Evolutionary conservation across 768 basidiomycete species (phyloP).

Genomic region (Auricularia cornea): DNA sequence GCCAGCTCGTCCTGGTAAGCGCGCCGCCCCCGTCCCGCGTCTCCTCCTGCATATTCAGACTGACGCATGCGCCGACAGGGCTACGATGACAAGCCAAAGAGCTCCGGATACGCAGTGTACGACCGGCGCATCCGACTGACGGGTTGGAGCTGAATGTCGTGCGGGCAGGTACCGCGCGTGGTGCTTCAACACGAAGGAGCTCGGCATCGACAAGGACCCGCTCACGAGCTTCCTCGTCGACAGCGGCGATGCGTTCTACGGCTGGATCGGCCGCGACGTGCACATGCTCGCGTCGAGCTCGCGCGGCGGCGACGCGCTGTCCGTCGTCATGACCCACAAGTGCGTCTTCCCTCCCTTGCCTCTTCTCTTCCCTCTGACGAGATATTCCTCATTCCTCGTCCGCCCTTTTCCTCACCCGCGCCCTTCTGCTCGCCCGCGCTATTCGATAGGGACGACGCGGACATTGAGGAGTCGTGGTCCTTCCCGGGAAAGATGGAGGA

Average conservation of each 20-base stretch:
- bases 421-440: too few relatives aligned
- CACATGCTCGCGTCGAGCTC: slow-evolving; percentile 16
- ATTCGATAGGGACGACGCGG: slow-evolving; percentile 15
- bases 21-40: neutral
- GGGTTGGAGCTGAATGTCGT: too few relatives aligned
- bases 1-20: slow-evolving; percentile 14
- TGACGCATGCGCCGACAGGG: slow-evolving; percentile 9
- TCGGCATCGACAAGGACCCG: slow-evolving; percentile 15
- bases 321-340: slow-evolving; percentile 18
- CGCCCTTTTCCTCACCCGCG: too few relatives aligned
- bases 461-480: slow-evolving; percentile 17
- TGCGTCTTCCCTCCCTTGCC: slow-evolving; percentile 2
- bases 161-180: slow-evolving; percentile 14
- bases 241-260: slow-evolving; percentile 10
- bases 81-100: slow-evolving; percentile 16
- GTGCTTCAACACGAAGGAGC: slow-evolving; percentile 13
- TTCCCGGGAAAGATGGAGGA: slow-evolving; percentile 16
- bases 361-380: too few relatives aligned
- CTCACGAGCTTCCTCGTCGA: slow-evolving; percentile 11
- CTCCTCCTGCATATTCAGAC: neutral
- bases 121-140: too few relatives aligned
- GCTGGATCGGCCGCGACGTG: slow-evolving; percentile 16
- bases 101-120: slow-evolving; percentile 19
- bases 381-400: too few relatives aligned
- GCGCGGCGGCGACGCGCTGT: slow-evolving; percentile 10